These are phyloP conservation scores for Aspergillus unguis DNA, from an alignment of 2,329 filamentous ascomycete species.

Conservation along the genomic window DNA sequence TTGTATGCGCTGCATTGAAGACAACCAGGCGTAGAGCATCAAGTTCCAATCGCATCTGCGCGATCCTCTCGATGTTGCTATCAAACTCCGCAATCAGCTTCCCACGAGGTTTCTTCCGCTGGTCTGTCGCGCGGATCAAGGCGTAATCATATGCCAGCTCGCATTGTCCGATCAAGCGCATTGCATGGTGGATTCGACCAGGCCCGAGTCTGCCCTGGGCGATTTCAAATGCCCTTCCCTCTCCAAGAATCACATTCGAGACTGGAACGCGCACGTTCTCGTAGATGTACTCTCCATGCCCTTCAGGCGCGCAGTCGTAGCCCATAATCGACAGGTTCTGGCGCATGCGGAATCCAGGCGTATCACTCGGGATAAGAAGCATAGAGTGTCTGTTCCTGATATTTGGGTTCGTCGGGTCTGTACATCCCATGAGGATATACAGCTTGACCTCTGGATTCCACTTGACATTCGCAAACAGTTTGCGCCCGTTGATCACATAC, in stretches of 20 bases:
- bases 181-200: slow-evolving; percentile 10
- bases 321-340: slow-evolving; percentile 12
- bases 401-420: slow-evolving; percentile 5
- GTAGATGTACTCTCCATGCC: slow-evolving; percentile 9
- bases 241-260: slow-evolving; percentile 8
- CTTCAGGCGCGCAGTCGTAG: slow-evolving; percentile 9
- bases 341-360: slow-evolving; percentile 2
- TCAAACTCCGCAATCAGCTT: slow-evolving; percentile 5
- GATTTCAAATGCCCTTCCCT: slow-evolving; percentile 7
- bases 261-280: slow-evolving; percentile 4
- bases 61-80: slow-evolving; percentile 9
- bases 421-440: slow-evolving; percentile 10
- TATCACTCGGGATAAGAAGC: slow-evolving; percentile 7
- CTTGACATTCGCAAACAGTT: slow-evolving; percentile 3
- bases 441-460: slow-evolving; percentile 8
- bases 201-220: slow-evolving; percentile 9
- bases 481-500: slow-evolving; percentile 9
- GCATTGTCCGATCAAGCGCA: slow-evolving; percentile 9
- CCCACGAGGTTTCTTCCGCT: slow-evolving; percentile 4
- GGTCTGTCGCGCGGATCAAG: slow-evolving; percentile 4
- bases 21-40: slow-evolving; percentile 71
- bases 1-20: slow-evolving; percentile 82
- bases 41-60: slow-evolving; percentile 9
- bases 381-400: slow-evolving; percentile 5
- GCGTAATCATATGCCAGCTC: slow-evolving; percentile 8